phyloP scores from a whole-genome alignment of 75 land plant species.

The Selaginella tamariscina region DNA sequence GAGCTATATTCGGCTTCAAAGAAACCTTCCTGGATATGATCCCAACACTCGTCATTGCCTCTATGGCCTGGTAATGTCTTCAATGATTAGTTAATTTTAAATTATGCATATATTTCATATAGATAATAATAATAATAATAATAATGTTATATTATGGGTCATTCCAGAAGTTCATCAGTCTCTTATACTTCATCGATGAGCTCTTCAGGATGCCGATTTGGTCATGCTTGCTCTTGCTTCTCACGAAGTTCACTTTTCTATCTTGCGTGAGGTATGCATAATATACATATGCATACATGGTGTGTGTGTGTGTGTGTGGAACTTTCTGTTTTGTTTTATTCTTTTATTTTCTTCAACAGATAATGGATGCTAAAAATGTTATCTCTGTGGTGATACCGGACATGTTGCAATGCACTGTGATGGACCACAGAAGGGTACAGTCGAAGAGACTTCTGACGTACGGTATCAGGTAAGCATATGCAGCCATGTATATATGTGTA shows the following conservation, averaged over 20 bases:
- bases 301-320: too few species aligned
- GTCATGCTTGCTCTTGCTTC: slow-evolving; percentile 93
- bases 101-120: neutral
- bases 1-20: slow-evolving; percentile 84
- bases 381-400: neutral
- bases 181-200: neutral
- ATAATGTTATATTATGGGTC: too few species aligned
- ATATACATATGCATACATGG: too few species aligned
- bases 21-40: slow-evolving; percentile 73
- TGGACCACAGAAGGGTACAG: neutral
- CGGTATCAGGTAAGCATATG: neutral
- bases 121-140: too few species aligned
- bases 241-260: slow-evolving; percentile 90
- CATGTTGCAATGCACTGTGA: neutral
- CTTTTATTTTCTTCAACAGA: neutral
- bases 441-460: neutral
- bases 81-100: neutral
- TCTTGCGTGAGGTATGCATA: slow-evolving; percentile 69
- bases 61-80: slow-evolving; percentile 60
- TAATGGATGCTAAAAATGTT: neutral
- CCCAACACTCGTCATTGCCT: slow-evolving; percentile 93
- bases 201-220: slow-evolving; percentile 81
- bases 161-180: too few species aligned
- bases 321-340: too few species aligned
- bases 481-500: neutral